Evolutionary conservation across 371 early-diverging fungal genomes (phyloP), one percentile per base, ranked within the genome.

Genomic region (Rhizopus arrhizus): DNA sequence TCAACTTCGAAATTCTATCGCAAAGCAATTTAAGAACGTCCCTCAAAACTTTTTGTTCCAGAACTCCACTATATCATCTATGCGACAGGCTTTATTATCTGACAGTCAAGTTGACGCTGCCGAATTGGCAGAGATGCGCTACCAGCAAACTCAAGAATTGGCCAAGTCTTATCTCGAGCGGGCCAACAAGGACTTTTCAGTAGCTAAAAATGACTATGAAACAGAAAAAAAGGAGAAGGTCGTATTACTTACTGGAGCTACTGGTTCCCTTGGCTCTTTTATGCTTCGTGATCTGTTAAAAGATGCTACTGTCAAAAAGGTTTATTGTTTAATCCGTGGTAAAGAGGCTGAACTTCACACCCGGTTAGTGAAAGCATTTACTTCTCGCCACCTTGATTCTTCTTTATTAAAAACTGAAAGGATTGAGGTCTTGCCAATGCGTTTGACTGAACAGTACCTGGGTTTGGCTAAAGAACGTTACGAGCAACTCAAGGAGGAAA

Each of bases 11-110:
- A 70, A 73, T 31, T 32, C 31, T n/a, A 61, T 78, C 31, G 50
- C 65, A 5, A 16, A 61, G 28, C 15, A 35, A 1, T 66, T 68
- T 36, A 60, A 58, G 9, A 22, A 65, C 22, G 64, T 75, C 2
- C 65, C 78, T 36, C 74, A 65, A 56, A 73, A 75, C 56, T 71
- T 78, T 38, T 16, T 78, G 31, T 78, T 64, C 49, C 64, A 75
- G 11, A 42, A 73, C 52, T 65, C 75, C 10, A 69, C 53, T 2
- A 58, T 75, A 11, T 6, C 40, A 1, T n/a, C 56, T 2, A 66
- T 78, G 54, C 54, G 61, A 12, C 36, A 51, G 29, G 38, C 56
- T 5, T 16, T 62, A 1, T 35, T 43, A n/a, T 33, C 33, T 2
- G 28, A 41, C 16, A 35, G 29, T 32, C 31, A 38, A 3, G 40